Percentiles rank a stretch among this genome's conserved stretches.
Conservation (phyloP, 345 rosid genomes). For the Populus tremula region DNA sequence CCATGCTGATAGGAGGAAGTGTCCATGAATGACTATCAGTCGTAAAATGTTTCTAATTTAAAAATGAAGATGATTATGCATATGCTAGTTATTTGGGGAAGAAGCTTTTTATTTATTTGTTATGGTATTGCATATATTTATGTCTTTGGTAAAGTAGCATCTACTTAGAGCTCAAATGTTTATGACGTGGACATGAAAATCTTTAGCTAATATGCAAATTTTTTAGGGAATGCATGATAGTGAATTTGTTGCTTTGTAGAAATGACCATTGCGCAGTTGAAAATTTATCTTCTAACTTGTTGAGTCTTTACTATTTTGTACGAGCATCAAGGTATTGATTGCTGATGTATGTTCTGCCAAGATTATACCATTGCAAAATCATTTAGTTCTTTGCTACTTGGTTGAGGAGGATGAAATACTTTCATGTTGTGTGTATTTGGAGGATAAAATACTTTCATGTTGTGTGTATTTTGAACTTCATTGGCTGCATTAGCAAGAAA, state of each 20-base stretch:
- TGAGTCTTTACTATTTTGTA: neutral
- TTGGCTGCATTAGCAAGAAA: neutral
- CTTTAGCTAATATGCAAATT: neutral
- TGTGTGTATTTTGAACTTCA: neutral
- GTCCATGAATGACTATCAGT: neutral
- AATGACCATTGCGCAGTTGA: neutral
- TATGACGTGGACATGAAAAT: neutral
- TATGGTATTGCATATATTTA: neutral
- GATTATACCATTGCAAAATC: neutral
- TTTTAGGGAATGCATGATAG: neutral
- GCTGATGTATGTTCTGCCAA: neutral
- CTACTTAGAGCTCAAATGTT: neutral
- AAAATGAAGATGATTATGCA: neutral
- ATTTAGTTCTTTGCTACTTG: neutral
- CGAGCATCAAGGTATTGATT: neutral
- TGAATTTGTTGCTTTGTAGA: neutral
- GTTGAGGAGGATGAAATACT: neutral
- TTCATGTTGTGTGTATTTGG: neutral
- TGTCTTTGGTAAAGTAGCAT: neutral
- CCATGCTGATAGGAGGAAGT: neutral
- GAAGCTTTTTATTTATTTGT: neutral
- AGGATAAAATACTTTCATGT: neutral
- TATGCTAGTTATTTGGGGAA: neutral
- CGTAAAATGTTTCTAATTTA: neutral
- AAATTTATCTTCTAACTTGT: neutral